Evolutionary conservation across 257 asterid genomes (phyloP), one percentile per base, ranked within the genome.

Genomic region (Asclepias syriaca): DNA sequence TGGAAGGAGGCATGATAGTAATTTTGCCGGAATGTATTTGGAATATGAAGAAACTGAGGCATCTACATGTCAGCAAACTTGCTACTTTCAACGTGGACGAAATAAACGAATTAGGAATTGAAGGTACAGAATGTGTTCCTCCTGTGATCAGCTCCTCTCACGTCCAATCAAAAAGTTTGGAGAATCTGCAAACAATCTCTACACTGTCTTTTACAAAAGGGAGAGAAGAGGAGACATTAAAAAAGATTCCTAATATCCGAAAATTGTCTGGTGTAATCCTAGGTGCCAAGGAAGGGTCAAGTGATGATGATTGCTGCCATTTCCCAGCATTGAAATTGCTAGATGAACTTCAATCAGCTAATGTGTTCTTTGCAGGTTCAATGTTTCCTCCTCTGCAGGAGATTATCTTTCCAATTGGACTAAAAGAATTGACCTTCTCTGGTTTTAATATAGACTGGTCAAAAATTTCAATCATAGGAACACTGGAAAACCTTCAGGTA

Each of bases 11-110:
- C n/a, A 3, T 21, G 1, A 14, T 21, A 27, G 22, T 10, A 27
- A n/a, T 69, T 29, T 16, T 73, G 40, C 72, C 75, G 59, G 21
- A n/a, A 3, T 18, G 4, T 32, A 49, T 78, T 27, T 43, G 65
- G 68, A 51, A 50, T 21, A 49, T 77, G 71, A 43, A 5, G 40
- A 72, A 60, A 39, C 65, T 77, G 71, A 72, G 57, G 45, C 73
- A 77, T 59, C 11, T 77, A 2, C 70, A 37, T 37, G 51, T 66
- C 18, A 13, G 18, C 8, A 9, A 5, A 5, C 22, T 21, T 13
- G 49, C 27, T 64, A 10, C 11, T 64, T 10, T 64, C 13, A 64
- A 46, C 10, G 37, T 15, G 45, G 45, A 40, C 14, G 12, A 12
- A 1, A 0, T 9, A 37, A 19, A 16, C 7, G 27, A 32, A 11